These are phyloP conservation scores for Peronospora farinosa DNA, from an alignment of 352 stramenopile species.

Conservation along the genomic window DNA sequence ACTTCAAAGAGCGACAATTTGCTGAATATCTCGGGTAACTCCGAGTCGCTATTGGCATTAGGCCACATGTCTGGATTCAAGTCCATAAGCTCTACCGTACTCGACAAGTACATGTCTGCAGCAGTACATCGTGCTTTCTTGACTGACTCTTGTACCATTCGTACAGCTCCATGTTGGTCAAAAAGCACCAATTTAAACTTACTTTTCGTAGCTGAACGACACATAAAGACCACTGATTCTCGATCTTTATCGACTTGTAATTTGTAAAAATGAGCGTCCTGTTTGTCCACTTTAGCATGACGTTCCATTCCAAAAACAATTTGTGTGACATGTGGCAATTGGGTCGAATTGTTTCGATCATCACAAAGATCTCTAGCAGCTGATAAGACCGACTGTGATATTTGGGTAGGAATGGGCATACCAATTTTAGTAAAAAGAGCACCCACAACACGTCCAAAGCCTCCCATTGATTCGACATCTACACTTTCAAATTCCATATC, in stretches of 20 bases:
- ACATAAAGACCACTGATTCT: conserved; percentile 78
- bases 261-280: conserved; percentile 85
- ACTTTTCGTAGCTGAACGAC: conserved; percentile 71
- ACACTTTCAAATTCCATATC: conserved; percentile 78
- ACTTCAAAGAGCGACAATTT: conserved; percentile 82
- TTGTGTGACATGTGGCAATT: conserved; percentile 48
- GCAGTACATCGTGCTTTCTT: conserved; percentile 78
- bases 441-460: conserved; percentile 74
- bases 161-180: conserved; percentile 66
- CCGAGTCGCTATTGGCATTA: conserved; percentile 47
- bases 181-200: conserved; percentile 89
- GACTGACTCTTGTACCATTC: conserved; percentile 78
- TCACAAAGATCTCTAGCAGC: conserved; percentile 72
- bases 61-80: conserved; percentile 74
- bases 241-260: conserved; percentile 64
- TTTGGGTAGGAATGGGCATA: conserved; percentile 84
- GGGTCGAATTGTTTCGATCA: conserved; percentile 58
- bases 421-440: conserved; percentile 87
- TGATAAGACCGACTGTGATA: conserved; percentile 78
- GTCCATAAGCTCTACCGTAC: conserved; percentile 83
- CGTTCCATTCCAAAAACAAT: conserved; percentile 70
- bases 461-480: conserved; percentile 79
- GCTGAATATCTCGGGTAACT: conserved; percentile 78
- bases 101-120: conserved; percentile 84
- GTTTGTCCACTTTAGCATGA: conserved; percentile 76